Evolutionary conservation across 306 rosid genomes (phyloP).

Genomic region (Sphenostylis stenocarpa): DNA sequence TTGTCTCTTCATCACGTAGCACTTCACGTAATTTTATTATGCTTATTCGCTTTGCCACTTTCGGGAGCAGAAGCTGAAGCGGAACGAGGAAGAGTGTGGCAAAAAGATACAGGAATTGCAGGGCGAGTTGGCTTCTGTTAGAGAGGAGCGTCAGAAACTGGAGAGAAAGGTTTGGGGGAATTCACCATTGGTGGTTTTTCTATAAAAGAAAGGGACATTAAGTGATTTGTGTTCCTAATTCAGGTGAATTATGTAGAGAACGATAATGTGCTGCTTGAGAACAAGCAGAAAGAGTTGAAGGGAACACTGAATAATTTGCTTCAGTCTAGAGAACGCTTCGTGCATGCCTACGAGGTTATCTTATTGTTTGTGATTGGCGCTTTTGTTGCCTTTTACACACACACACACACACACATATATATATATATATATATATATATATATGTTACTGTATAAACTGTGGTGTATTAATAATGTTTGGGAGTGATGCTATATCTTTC

Average conservation of each 20-base stretch:
- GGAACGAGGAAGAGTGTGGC: slow-evolving; percentile 61
- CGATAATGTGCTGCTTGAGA: slow-evolving; percentile 69
- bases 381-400: not conserved
- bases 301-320: slow-evolving; percentile 54
- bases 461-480: not conserved
- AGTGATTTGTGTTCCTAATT: not conserved
- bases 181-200: not conserved
- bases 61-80: slow-evolving; percentile 63
- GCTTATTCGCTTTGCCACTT: slow-evolving; percentile 15
- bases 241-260: slow-evolving; percentile 66
- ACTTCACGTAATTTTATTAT: not conserved
- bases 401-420: too few species aligned
- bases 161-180: slow-evolving; percentile 54
- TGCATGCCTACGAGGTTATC: slow-evolving; percentile 67
- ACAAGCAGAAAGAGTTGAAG: slow-evolving; percentile 66
- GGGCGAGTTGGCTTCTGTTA: slow-evolving; percentile 52
- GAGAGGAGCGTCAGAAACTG: slow-evolving; percentile 56
- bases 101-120: slow-evolving; percentile 63
- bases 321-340: slow-evolving; percentile 60
- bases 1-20: not conserved
- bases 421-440: not conserved
- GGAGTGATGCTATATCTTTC: not conserved
- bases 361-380: not conserved
- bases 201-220: not conserved
- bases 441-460: not conserved